A percentile compares a stretch with the other conserved stretches of the same genome.
Evolutionary conservation across 2,329 filamentous ascomycete species (phyloP).

Genomic region (Bipolaris victoriae): DNA sequence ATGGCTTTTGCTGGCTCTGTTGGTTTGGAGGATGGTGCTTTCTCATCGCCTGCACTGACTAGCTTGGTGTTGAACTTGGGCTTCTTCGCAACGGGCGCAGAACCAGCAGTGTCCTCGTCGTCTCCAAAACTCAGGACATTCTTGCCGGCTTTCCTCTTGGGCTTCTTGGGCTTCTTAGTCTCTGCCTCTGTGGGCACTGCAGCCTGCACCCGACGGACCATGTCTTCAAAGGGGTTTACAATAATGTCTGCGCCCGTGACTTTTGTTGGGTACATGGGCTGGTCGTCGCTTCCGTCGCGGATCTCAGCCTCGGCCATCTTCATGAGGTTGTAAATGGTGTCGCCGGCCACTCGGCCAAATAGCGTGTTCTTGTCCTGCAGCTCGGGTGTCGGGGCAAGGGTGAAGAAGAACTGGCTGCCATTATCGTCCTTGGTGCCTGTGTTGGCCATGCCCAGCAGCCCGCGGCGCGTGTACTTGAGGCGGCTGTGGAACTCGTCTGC

Average conservation of each 20-base stretch:
- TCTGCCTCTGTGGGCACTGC: conserved; percentile 57
- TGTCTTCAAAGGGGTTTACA: conserved; percentile 81
- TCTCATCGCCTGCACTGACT: conserved; percentile 57
- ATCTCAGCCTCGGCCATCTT: conserved; percentile 91
- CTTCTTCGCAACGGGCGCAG: conserved; percentile 70
- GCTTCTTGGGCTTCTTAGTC: conserved; percentile 55
- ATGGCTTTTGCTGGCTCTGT: conserved; percentile 38
- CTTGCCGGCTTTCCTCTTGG: conserved; percentile 76
- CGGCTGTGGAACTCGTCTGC: conserved; percentile 91
- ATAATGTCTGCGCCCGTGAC: conserved; percentile 76
- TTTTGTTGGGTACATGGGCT: conserved; percentile 84
- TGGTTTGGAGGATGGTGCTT: conserved; percentile 47
- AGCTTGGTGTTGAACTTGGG: conserved; percentile 79
- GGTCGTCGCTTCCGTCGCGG: conserved; percentile 74
- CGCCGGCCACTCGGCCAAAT: conserved; percentile 89
- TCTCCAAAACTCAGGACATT: conserved; percentile 80
- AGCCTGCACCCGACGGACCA: conserved; percentile 71
- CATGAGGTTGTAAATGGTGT: conserved; percentile 94
- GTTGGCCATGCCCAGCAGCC: conserved; percentile 95
- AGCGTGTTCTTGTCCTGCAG: conserved; percentile 89
- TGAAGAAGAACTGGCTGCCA: conserved; percentile 97
- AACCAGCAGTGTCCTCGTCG: conserved; percentile 62
- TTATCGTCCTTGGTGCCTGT: conserved; percentile 78
- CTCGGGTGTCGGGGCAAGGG: conserved; percentile 80
- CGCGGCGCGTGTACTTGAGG: conserved; percentile 89